Percentiles rank a stretch among this genome's conserved stretches.
Evolutionary conservation across 441 rosid genomes (phyloP).

Genomic region (Brassica hybrid): DNA sequence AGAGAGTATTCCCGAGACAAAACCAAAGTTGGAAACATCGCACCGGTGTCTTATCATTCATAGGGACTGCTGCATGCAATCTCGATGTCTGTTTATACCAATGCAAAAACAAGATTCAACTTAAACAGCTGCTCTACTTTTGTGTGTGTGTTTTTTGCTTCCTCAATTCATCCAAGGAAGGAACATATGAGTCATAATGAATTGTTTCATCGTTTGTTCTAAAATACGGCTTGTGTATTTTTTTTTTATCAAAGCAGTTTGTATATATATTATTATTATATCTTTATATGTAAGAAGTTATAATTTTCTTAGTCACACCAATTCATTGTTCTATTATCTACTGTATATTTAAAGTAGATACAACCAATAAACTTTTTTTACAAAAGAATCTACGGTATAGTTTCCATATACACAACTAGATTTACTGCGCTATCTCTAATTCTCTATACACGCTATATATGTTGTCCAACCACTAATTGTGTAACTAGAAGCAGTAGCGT

Average conservation of each 20-base stretch:
- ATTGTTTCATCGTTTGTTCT: not conserved
- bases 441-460: not conserved
- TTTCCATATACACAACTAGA: not conserved
- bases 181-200: not conserved
- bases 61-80: conserved; percentile 39
- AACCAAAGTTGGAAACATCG: conserved; percentile 38
- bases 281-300: not conserved
- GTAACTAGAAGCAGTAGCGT: not conserved
- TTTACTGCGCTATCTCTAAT: not conserved
- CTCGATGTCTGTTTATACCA: conserved; percentile 32
- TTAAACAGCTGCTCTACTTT: not conserved
- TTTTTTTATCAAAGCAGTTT: no score
- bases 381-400: not conserved
- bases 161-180: not conserved
- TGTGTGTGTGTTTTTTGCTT: not conserved
- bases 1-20: conserved; percentile 26
- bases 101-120: not conserved
- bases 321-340: not conserved
- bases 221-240: not conserved
- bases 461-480: not conserved
- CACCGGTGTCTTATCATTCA: conserved; percentile 37
- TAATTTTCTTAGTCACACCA: no score
- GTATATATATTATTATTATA: not conserved
- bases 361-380: not conserved
- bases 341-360: not conserved